These are phyloP conservation scores for Melampsora occidentalis DNA, from an alignment of 1,284 basidiomycete genomes.

Conservation along the genomic window DNA sequence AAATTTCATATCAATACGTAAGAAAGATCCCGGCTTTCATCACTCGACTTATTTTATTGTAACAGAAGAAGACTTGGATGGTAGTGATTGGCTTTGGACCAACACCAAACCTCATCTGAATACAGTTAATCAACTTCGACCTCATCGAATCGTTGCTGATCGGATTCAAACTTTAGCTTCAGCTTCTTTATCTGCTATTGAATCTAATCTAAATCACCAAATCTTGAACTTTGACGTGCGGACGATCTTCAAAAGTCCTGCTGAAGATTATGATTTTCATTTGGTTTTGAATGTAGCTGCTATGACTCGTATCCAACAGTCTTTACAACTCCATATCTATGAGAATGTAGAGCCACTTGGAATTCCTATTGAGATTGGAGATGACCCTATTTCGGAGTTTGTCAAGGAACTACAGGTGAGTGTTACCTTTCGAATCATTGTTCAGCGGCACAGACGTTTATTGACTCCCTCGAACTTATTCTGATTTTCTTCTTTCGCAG, in stretches of 20 bases:
- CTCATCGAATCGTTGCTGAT: constrained; percentile 22
- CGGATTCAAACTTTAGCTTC: constrained; percentile 34
- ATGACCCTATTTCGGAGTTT: constrained; percentile 38
- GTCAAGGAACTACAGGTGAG: constrained; percentile 29
- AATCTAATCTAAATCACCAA: constrained; percentile 14
- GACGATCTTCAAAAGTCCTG: constrained; percentile 33
- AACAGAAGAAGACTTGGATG: constrained; percentile 74
- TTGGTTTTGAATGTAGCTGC: constrained; percentile 19
- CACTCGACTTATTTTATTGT: constrained; percentile 73
- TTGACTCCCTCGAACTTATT: not conserved
- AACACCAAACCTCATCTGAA: constrained; percentile 56
- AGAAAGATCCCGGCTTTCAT: constrained; percentile 55
- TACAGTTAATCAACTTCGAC: constrained; percentile 8
- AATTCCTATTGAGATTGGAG: constrained; percentile 20
- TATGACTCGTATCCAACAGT: constrained; percentile 38
- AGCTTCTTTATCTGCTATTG: constrained; percentile 18
- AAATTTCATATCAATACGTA: constrained; percentile 55
- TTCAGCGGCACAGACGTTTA: not conserved
- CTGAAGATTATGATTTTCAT: constrained; percentile 38
- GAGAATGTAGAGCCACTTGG: not conserved
- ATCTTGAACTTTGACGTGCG: constrained; percentile 5
- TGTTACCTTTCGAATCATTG: not conserved
- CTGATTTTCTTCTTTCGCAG: constrained; percentile 54
- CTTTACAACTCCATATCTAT: constrained; percentile 10
- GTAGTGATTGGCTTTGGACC: constrained; percentile 69